phyloP scores from a whole-genome alignment of 164 flowering plant genomes.

The Piper betle region DNA sequence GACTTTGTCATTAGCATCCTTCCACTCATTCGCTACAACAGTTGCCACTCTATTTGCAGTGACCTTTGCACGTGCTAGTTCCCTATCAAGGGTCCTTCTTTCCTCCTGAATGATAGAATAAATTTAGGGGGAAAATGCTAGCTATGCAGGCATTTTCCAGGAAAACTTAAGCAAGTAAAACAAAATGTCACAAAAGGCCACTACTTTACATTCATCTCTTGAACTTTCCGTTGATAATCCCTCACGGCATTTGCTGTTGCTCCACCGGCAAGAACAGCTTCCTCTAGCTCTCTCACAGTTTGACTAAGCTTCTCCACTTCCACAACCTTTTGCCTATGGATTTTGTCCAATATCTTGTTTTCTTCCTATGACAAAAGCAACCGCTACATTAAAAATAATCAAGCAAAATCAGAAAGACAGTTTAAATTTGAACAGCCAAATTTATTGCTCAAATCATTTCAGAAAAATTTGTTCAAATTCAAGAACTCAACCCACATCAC shows the following conservation, averaged over 20 bases:
- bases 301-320: constrained; percentile 20
- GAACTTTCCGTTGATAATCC: no score
- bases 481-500: no score
- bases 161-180: neutral
- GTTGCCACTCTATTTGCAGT: constrained; percentile 35
- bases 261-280: constrained; percentile 68
- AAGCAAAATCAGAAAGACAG: no score
- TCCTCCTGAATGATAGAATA: constrained; percentile 37
- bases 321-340: constrained; percentile 54
- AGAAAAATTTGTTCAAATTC: no score
- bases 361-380: constrained; percentile 32
- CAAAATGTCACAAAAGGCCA: neutral
- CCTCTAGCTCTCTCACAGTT: constrained; percentile 63
- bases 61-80: no score
- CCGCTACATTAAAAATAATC: no score
- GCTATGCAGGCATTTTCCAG: neutral
- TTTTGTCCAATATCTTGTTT: constrained; percentile 57
- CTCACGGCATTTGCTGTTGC: constrained; percentile 1
- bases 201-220: constrained; percentile 20
- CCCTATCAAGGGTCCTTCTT: neutral
- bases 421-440: no score
- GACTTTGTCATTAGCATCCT: constrained; percentile 64
- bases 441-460: no score
- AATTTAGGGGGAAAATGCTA: neutral
- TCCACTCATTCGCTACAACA: constrained; percentile 87